A percentile compares a stretch with the other conserved stretches of the same genome.
These are phyloP conservation scores for Xylariaceae sp. DNA, from an alignment of 2,329 filamentous ascomycete genomes.

Conservation along the genomic window DNA sequence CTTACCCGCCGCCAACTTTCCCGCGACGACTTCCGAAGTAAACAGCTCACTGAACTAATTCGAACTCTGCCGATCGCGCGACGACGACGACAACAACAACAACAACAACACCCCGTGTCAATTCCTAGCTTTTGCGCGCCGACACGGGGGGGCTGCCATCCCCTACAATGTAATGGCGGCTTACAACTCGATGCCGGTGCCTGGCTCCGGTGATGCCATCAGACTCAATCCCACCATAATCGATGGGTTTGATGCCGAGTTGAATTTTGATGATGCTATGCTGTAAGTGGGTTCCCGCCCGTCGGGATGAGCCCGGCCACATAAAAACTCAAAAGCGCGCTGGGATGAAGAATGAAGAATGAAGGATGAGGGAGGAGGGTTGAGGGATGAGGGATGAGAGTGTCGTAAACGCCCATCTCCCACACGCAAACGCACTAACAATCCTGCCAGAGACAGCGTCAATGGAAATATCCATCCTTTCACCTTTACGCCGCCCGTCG, in stretches of 20 bases:
- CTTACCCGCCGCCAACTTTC: too few species aligned
- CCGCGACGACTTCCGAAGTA: too few species aligned
- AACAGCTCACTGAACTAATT: too few species aligned
- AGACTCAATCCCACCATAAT: conserved; percentile 41
- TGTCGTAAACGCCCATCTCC: neutral
- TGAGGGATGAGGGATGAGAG: too few species aligned
- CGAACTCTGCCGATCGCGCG: neutral
- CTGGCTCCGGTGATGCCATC: conserved; percentile 42
- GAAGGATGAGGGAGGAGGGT: too few species aligned
- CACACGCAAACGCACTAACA: conserved; percentile 19
- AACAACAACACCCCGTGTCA: neutral
- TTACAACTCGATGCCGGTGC: conserved; percentile 52
- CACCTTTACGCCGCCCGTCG: conserved; percentile 55
- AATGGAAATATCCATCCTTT: conserved; percentile 38
- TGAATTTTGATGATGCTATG: conserved; percentile 51
- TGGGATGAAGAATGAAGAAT: too few species aligned
- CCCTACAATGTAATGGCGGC: conserved; percentile 50
- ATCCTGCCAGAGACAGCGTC: conserved; percentile 36
- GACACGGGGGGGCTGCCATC: conserved; percentile 22
- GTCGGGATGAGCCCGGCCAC: too few species aligned
- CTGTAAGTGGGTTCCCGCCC: conserved; percentile 40
- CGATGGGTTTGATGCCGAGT: conserved; percentile 47
- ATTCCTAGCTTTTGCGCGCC: conserved; percentile 13
- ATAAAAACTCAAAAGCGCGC: too few species aligned
- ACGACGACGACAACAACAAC: neutral